Conservation (phyloP, 2,329 filamentous ascomycete genomes). For the Fusarium kyushuense region DNA sequence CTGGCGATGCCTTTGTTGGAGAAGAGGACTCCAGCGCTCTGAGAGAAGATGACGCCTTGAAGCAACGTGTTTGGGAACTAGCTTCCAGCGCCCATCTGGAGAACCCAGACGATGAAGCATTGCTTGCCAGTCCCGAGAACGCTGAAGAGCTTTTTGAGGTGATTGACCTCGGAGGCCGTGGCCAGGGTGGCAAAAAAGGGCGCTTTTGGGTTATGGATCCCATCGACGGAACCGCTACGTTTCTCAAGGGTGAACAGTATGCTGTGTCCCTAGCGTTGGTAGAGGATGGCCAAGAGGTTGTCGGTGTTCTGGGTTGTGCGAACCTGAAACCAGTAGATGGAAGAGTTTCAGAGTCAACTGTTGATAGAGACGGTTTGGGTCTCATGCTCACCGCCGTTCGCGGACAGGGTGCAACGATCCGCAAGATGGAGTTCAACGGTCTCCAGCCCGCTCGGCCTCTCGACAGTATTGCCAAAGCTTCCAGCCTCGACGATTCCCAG, state of each 20-base stretch:
- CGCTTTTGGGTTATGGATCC: constrained; percentile 73
- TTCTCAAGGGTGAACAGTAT: constrained; percentile 71
- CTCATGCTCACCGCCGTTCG: constrained; percentile 53
- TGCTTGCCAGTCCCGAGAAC: constrained; percentile 56
- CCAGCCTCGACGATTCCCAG: constrained; percentile 44
- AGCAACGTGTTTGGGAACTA: constrained; percentile 67
- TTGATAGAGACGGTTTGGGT: constrained; percentile 52
- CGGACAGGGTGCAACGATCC: constrained; percentile 50
- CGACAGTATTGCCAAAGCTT: constrained; percentile 34
- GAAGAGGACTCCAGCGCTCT: constrained; percentile 70
- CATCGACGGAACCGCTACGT: constrained; percentile 73
- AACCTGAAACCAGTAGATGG: constrained; percentile 62
- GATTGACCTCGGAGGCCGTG: constrained; percentile 69
- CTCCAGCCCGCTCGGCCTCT: constrained; percentile 42
- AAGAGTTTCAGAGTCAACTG: constrained; percentile 51
- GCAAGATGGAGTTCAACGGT: constrained; percentile 41
- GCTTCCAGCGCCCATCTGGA: constrained; percentile 51
- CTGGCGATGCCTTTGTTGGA: constrained; percentile 68
- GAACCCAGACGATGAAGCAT: constrained; percentile 22
- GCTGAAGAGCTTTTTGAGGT: constrained; percentile 69
- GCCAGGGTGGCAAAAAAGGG: constrained; percentile 52
- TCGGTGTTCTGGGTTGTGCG: constrained; percentile 72
- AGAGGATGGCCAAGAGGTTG: constrained; percentile 66
- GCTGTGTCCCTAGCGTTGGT: constrained; percentile 70
- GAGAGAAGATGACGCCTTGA: constrained; percentile 60